A percentile compares a stretch with the other conserved stretches of the same genome.
Conservation (phyloP, 2,329 filamentous ascomycete genomes). For the Colletotrichum horii region DNA sequence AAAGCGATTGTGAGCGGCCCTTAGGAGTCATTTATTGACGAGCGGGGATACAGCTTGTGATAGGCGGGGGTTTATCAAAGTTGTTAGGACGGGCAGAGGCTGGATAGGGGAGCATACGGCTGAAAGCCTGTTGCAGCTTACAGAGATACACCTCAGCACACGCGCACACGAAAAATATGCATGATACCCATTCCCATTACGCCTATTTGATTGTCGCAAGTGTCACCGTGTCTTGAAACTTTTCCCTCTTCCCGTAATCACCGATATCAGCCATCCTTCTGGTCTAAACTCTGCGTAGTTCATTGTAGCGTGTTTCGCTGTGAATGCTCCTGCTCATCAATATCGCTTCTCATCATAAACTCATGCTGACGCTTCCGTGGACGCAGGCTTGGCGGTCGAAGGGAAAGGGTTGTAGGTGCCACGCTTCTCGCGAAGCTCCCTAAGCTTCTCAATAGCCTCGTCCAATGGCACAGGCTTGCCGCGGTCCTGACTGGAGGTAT, state of each 20-base stretch:
- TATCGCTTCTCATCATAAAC: background rate
- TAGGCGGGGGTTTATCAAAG: background rate
- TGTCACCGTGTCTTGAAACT: background rate
- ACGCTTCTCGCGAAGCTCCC: conserved; percentile 55
- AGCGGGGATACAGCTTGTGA: background rate
- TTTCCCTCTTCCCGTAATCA: background rate
- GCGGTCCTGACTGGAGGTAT: conserved; percentile 65
- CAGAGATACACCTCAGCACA: background rate
- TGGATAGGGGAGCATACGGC: background rate
- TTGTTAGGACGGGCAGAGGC: background rate
- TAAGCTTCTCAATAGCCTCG: conserved; percentile 61
- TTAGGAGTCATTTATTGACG: background rate
- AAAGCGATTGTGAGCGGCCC: background rate
- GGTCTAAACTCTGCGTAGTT: background rate
- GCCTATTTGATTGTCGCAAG: background rate
- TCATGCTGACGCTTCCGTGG: conserved; percentile 24
- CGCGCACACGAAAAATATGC: background rate
- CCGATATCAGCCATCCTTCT: background rate
- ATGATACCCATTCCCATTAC: conserved; percentile 6
- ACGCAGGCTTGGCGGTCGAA: conserved; percentile 19
- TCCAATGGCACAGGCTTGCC: conserved; percentile 63
- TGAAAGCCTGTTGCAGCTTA: background rate
- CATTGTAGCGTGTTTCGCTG: background rate
- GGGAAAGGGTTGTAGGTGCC: conserved; percentile 41
- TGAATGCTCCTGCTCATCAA: background rate